Evolutionary conservation across 2,329 filamentous ascomycete species (phyloP).

Genomic region (Fusarium falciforme): DNA sequence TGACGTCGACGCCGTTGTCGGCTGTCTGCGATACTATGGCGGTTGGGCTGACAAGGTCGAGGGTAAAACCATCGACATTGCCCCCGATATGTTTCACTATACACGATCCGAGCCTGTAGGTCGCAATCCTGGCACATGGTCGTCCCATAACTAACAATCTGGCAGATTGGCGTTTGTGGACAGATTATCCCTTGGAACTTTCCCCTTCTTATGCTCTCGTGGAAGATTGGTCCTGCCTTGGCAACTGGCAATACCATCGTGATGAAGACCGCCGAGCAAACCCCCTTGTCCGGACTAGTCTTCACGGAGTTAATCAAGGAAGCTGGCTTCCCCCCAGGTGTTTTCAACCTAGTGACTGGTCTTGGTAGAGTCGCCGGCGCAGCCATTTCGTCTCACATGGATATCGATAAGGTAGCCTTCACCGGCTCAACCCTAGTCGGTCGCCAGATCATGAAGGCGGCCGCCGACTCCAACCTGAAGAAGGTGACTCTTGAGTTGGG

Average conservation of each 20-base stretch:
- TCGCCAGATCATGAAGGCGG: conserved; percentile 83
- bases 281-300: conserved; percentile 76
- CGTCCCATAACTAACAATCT: conserved; percentile 13
- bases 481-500: conserved; percentile 85
- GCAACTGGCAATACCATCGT: conserved; percentile 79
- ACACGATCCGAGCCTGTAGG: conserved; percentile 76
- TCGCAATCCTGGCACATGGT: background rate
- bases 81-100: conserved; percentile 84
- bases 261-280: conserved; percentile 82
- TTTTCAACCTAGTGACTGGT: conserved; percentile 81
- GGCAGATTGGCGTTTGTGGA: conserved; percentile 77
- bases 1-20: conserved; percentile 76
- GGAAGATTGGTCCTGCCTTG: conserved; percentile 84
- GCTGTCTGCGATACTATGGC: conserved; percentile 78
- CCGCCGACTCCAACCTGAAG: conserved; percentile 81
- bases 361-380: conserved; percentile 83
- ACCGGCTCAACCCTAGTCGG: conserved; percentile 81
- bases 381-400: conserved; percentile 80
- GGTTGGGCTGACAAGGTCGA: conserved; percentile 94
- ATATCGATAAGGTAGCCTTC: conserved; percentile 86
- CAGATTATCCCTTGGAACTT: conserved; percentile 95
- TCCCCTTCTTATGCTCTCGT: conserved; percentile 81
- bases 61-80: conserved; percentile 86
- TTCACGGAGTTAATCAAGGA: conserved; percentile 76
- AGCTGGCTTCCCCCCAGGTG: conserved; percentile 82